A percentile compares a stretch with the other conserved stretches of the same genome.
These are phyloP conservation scores for Ilyonectria robusta DNA, from an alignment of 2,329 filamentous ascomycete species.

Conservation along the genomic window DNA sequence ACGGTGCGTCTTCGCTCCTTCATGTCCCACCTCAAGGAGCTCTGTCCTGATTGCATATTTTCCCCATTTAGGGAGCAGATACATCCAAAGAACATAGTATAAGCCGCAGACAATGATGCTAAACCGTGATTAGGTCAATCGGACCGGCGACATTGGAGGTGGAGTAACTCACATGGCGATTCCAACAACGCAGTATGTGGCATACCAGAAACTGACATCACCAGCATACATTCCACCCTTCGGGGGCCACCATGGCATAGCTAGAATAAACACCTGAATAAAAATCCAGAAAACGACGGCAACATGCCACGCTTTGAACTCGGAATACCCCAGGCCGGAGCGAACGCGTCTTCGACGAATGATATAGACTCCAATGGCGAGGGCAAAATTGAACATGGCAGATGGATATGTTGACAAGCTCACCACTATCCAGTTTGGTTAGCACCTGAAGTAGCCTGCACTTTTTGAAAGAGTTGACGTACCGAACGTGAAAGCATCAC, in stretches of 20 bases:
- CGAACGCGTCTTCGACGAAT: slow-evolving; percentile 69
- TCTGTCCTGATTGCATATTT: slow-evolving; percentile 71
- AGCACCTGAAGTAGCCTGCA: not conserved
- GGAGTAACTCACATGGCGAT: slow-evolving; percentile 70
- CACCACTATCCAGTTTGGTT: slow-evolving; percentile 60
- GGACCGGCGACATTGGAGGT: fast-evolving
- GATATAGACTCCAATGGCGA: slow-evolving; percentile 71
- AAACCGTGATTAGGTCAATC: not conserved
- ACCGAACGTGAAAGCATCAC: slow-evolving; percentile 76
- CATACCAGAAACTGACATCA: slow-evolving; percentile 82
- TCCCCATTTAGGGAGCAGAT: slow-evolving; percentile 65
- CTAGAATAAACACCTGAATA: slow-evolving; percentile 72
- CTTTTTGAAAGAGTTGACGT: slow-evolving; percentile 19
- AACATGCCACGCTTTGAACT: slow-evolving; percentile 72
- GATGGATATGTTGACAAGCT: slow-evolving; percentile 71
- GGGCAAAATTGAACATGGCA: slow-evolving; percentile 69
- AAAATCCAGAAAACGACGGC: slow-evolving; percentile 72
- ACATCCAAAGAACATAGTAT: slow-evolving; percentile 74
- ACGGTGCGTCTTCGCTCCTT: slow-evolving; percentile 57
- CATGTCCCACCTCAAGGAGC: slow-evolving; percentile 58
- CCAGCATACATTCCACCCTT: slow-evolving; percentile 70
- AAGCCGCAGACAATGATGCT: slow-evolving; percentile 67
- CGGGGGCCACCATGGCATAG: slow-evolving; percentile 82
- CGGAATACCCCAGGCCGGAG: slow-evolving; percentile 61
- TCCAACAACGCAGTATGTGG: slow-evolving; percentile 76